phyloP scores from a whole-genome alignment of 2,329 filamentous ascomycete species.

The Fusarium floridanum region DNA sequence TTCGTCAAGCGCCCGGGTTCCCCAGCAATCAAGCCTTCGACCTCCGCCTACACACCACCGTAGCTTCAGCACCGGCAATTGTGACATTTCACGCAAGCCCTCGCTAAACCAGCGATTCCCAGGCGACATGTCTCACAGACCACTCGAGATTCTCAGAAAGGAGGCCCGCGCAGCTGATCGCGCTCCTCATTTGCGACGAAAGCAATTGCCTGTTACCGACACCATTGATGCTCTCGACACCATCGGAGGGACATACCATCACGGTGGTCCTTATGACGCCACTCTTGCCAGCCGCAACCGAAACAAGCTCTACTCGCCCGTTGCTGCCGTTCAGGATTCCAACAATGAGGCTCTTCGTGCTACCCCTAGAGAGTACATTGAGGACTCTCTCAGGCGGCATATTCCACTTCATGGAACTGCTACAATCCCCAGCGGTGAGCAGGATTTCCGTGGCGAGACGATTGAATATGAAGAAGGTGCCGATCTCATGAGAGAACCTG shows the following conservation, averaged over 20 bases:
- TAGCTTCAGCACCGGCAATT: constrained; percentile 41
- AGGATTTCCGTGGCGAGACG: constrained; percentile 75
- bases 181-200: constrained; percentile 75
- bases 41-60: constrained; percentile 31
- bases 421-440: constrained; percentile 77
- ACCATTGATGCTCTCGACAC: constrained; percentile 84
- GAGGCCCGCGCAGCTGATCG: constrained; percentile 76
- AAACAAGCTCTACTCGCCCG: constrained; percentile 72
- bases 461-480: constrained; percentile 89
- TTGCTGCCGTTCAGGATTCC: constrained; percentile 79
- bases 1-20: constrained; percentile 43
- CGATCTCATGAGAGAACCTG: constrained; percentile 82
- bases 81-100: constrained; percentile 25
- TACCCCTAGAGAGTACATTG: constrained; percentile 82
- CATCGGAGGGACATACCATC: constrained; percentile 80
- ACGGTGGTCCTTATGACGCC: constrained; percentile 91
- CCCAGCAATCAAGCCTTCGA: constrained; percentile 18
- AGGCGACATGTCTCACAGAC: constrained; percentile 74
- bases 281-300: constrained; percentile 80
- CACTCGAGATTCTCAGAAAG: constrained; percentile 74
- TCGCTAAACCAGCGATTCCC: constrained; percentile 63
- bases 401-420: constrained; percentile 86
- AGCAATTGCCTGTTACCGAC: constrained; percentile 77
- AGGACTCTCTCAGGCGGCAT: constrained; percentile 79
- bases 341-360: constrained; percentile 84